A percentile compares a stretch with the other conserved stretches of the same genome.
Conservation (phyloP, 441 rosid species). For the Syzygium malaccense region DNA sequence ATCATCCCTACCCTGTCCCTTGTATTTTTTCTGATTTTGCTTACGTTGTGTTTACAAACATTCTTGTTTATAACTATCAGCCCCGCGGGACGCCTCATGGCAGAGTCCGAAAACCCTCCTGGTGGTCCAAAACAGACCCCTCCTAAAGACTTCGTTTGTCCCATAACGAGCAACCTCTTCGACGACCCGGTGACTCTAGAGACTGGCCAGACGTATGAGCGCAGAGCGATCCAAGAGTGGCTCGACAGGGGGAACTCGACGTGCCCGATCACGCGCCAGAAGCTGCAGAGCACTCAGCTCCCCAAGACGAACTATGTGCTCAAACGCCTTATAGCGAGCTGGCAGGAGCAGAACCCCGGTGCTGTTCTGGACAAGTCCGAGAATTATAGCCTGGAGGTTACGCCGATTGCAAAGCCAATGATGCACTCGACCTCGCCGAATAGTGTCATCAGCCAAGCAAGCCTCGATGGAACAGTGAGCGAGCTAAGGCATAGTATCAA, state of each 20-base stretch:
- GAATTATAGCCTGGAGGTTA: conserved; percentile 5
- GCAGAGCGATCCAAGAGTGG: conserved; percentile 69
- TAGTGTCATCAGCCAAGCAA: conserved; percentile 44
- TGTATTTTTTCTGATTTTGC: background rate
- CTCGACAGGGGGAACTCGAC: conserved; percentile 60
- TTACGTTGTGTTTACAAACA: conserved; percentile 19
- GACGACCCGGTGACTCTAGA: conserved; percentile 73
- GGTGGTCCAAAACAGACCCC: conserved; percentile 41
- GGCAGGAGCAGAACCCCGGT: conserved; percentile 47
- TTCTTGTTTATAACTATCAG: conserved; percentile 11
- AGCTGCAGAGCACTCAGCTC: conserved; percentile 38
- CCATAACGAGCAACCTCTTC: conserved; percentile 56
- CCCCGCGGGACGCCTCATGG: conserved; percentile 36
- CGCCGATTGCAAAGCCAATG: conserved; percentile 17
- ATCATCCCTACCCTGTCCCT: background rate
- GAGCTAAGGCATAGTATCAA: conserved; percentile 45
- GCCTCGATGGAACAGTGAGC: conserved; percentile 32
- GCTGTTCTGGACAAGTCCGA: conserved; percentile 5
- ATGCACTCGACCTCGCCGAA: conserved; percentile 39
- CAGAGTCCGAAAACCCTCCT: conserved; percentile 28
- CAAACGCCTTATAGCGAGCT: conserved; percentile 61
- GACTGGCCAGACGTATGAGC: conserved; percentile 82
- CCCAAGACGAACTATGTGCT: conserved; percentile 70
- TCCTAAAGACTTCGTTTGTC: conserved; percentile 73
- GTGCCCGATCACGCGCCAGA: conserved; percentile 71